Evolutionary conservation across 2,329 filamentous ascomycete genomes (phyloP).

Genomic region (Alternaria sp.): DNA sequence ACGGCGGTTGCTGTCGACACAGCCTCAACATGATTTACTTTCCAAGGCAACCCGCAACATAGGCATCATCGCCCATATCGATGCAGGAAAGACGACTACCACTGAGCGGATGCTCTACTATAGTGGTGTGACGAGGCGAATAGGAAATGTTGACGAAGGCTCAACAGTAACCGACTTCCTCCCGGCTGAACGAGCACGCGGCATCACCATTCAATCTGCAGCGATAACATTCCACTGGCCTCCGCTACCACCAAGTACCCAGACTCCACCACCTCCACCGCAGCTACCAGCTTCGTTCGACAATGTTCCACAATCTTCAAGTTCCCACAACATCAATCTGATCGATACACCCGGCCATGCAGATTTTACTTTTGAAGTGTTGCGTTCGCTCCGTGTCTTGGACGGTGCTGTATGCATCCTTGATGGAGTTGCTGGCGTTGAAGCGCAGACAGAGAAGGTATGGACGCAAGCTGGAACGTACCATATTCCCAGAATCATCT

Average conservation of each 20-base stretch:
- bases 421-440: slow-evolving; percentile 90
- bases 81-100: slow-evolving; percentile 98
- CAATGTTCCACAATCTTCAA: slow-evolving; percentile 56
- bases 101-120: slow-evolving; percentile 99
- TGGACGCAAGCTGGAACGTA: slow-evolving; percentile 91
- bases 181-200: slow-evolving; percentile 86
- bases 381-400: slow-evolving; percentile 85
- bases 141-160: slow-evolving; percentile 93
- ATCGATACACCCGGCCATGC: slow-evolving; percentile 98
- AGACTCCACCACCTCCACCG: slow-evolving; percentile 27
- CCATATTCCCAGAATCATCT: slow-evolving; percentile 81
- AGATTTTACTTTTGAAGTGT: slow-evolving; percentile 96
- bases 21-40: slow-evolving; percentile 45
- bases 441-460: slow-evolving; percentile 96
- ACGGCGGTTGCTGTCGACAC: slow-evolving; percentile 42
- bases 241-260: slow-evolving; percentile 57
- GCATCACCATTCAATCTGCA: slow-evolving; percentile 97
- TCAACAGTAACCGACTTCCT: slow-evolving; percentile 98
- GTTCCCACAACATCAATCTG: slow-evolving; percentile 60
- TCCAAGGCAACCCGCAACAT: slow-evolving; percentile 88
- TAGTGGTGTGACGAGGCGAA: slow-evolving; percentile 84
- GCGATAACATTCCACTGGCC: slow-evolving; percentile 97
- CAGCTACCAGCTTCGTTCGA: slow-evolving; percentile 44
- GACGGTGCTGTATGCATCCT: slow-evolving; percentile 94
- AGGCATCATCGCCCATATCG: slow-evolving; percentile 97